Evolutionary conservation across 495 filamentous ascomycete genomes (phyloP), one percentile per base, ranked within the genome.

Genomic region (Pyrenopolyporus hunteri): DNA sequence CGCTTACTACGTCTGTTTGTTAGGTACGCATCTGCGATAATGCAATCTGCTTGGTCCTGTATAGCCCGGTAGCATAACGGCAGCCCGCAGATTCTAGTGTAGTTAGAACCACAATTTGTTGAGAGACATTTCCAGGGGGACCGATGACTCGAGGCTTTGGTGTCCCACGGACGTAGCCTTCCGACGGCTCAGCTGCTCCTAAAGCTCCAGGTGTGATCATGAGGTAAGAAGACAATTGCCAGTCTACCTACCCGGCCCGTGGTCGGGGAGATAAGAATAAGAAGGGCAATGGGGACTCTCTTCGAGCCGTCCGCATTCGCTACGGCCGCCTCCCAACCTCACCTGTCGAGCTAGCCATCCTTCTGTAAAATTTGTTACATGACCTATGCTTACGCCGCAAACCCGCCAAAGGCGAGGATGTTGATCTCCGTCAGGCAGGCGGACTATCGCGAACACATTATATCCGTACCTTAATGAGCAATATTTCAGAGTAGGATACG

Each of bases 141-240:
- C 29, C 42, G 59, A 63, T 65, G 69, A 71, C 69, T 71, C 69
- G 69, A 71, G 63, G 40, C 57, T 67, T 61, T 47, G 51, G 52
- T 33, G 63, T 66, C 51, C 63, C 52, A 60, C 52, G 57, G 52
- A 59, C 22, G 63, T 33, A 66, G 51, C 57, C 4, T 66, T 31
- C 57, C 63, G 52, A 29, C 57, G 13, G 36, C 35, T 50, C 40
- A 60, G 46, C 39, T 61, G 52, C 45, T 37, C 29, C 37, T 53
- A n/a, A 23, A 17, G n/a, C 36, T 37, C 47, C 29, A 14, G 22
- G 23, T 37, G n/a, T 19, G 32, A 13, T 45, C 19, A 47, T 14
- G 31, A 53, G 33, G 45, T 31, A 40, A 61, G 11, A 6, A 39
- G 33, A 25, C 20, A 49, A 47, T 52, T 37, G 28, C 45, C 14